Percentiles rank a stretch among this genome's conserved stretches.
Conservation (phyloP, 371 early-diverging fungal species). For the Zychaea mexicana region DNA sequence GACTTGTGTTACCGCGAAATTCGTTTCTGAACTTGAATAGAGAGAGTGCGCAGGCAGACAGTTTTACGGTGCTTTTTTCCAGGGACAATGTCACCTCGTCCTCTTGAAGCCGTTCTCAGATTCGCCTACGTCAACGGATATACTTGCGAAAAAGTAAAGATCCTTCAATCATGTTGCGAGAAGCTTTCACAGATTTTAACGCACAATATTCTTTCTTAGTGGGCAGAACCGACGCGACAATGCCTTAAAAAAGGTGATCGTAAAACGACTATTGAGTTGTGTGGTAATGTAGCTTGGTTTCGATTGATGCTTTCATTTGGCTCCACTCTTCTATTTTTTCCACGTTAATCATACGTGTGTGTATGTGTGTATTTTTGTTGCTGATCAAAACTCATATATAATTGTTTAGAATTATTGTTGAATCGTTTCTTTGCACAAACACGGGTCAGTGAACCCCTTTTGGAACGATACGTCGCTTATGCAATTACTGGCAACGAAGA, state of each 20-base stretch:
- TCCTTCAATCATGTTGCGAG: neutral
- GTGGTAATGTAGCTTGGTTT: too few species aligned
- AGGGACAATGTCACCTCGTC: conserved; percentile 13
- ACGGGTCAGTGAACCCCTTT: conserved; percentile 27
- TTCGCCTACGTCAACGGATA: conserved; percentile 18
- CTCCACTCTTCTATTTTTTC: neutral
- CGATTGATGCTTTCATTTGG: too few species aligned
- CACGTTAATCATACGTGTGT: neutral
- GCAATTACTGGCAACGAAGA: conserved; percentile 26
- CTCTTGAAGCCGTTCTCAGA: conserved; percentile 17
- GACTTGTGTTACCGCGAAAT: too few species aligned
- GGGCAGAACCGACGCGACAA: conserved; percentile 41
- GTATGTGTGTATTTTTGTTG: neutral
- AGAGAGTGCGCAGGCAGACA: too few species aligned
- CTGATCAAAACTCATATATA: neutral
- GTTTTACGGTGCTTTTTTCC: conserved; percentile 1
- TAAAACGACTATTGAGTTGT: conserved; percentile 20
- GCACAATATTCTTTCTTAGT: conserved; percentile 17
- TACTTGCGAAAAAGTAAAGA: conserved; percentile 12
- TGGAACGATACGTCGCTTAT: conserved; percentile 42
- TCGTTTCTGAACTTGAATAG: too few species aligned
- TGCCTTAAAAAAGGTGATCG: conserved; percentile 26
- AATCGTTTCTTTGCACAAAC: conserved; percentile 34
- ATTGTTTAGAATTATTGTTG: conserved; percentile 32
- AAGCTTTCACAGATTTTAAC: neutral